Evolutionary conservation across 2,329 filamentous ascomycete genomes (phyloP), one percentile per base, ranked within the genome.

Genomic region (Aspergillus cejpii): DNA sequence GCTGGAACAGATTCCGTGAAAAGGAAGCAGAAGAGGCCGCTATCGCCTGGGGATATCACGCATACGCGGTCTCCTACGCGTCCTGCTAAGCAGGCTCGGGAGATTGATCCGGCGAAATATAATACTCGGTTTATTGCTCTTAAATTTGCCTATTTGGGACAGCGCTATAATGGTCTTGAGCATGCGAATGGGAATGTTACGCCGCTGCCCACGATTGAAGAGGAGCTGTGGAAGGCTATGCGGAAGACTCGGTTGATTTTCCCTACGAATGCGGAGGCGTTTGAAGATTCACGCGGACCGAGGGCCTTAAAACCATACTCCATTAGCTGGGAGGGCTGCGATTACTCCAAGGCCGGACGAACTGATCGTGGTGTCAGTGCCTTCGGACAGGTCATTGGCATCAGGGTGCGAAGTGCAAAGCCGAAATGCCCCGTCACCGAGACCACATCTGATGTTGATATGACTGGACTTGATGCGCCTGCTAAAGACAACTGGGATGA

Each of bases 351-450:
- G 67, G 96, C 91, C 61, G 92, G 92, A 1, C 77, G 92, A 51
- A 98, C 92, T 14, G 92, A 98, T 64, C 77, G 82, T 43, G 92
- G 92, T 10, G 92, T 98, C 27, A 96, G 89, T 66, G 90, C 92
- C 2, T 98, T 98, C 70, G 92, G 92, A 0, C 92, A 98, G 71
- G 92, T 98, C 45, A 81, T 98, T 59, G 85, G 83, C 0, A 70
- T 98, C 31, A 74, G 84, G 44, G 83, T 98, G 12, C 76, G 91
- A 61, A 96, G 90, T 66, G 85, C 85, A 57, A 73, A 78, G 53
- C 87, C 87, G 1, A 60, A 83, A 41, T 49, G 50, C 12, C 26
- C 51, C 26, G 38, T 17, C 38, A 19, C 14, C 14, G 39, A 43
- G 28, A 12, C 44, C 7, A 42, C 29, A 31, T 27, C 47, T 6